Conservation (phyloP, 148 eudicot genomes). For the Vaccinium macrocarpon region DNA sequence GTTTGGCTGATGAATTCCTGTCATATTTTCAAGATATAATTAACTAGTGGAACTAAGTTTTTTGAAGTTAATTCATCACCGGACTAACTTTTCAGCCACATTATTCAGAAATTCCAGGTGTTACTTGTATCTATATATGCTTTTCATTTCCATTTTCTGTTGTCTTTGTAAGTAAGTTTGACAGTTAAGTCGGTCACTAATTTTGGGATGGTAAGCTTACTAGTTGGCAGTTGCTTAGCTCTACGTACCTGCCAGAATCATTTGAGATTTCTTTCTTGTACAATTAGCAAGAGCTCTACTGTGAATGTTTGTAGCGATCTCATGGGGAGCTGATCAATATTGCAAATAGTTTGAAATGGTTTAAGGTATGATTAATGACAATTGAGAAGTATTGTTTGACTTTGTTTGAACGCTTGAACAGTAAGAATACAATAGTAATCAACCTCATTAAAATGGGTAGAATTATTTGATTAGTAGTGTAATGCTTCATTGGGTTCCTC, state of each 20-base stretch:
- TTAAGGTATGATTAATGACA: neutral
- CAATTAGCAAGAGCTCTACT: neutral
- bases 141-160: neutral
- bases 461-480: neutral
- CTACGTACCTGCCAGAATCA: neutral
- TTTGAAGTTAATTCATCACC: neutral
- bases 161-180: neutral
- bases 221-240: neutral
- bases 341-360: neutral
- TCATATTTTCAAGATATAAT: neutral
- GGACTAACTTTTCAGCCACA: neutral
- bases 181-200: neutral
- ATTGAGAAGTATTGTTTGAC: neutral
- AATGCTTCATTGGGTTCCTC: neutral
- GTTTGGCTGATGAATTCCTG: neutral
- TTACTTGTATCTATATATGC: neutral
- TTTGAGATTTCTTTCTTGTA: conserved; percentile 2
- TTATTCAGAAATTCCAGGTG: neutral
- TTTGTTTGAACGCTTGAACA: neutral
- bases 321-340: neutral
- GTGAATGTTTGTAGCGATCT: neutral
- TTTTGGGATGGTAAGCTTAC: neutral
- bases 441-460: neutral
- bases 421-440: neutral
- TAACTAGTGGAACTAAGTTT: neutral